Percentiles rank a stretch among this genome's conserved stretches.
These are phyloP conservation scores for Geosmithia flava DNA, from an alignment of 2,329 filamentous ascomycete species.

Conservation along the genomic window DNA sequence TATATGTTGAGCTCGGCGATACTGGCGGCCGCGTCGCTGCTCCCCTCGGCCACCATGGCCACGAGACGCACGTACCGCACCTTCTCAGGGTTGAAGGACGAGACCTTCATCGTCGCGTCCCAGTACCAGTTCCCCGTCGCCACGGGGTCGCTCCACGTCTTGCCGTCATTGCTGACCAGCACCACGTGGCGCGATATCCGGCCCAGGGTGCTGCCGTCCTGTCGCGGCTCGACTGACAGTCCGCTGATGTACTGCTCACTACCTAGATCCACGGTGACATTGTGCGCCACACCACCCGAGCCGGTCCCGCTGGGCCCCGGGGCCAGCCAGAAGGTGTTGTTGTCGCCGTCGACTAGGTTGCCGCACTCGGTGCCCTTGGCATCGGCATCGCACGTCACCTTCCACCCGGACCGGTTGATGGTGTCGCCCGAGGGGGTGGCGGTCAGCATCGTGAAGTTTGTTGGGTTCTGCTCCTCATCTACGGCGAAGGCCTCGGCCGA, in stretches of 20 bases:
- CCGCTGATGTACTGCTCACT: conserved; percentile 13
- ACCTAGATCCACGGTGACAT: conserved; percentile 17
- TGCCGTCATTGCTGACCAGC: conserved; percentile 13
- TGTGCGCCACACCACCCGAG: conserved; percentile 11
- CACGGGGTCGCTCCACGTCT: conserved; percentile 11
- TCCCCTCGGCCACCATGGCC: conserved; percentile 12
- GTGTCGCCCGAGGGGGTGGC: conserved; percentile 4
- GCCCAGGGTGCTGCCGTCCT: conserved; percentile 12
- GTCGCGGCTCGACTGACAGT: conserved; percentile 15
- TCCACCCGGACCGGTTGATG: conserved; percentile 9
- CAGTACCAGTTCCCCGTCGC: conserved; percentile 15
- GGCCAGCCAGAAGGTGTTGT: conserved; percentile 16
- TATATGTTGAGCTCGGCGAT: conserved; percentile 18
- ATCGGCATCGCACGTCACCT: conserved; percentile 13
- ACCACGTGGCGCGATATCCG: conserved; percentile 16
- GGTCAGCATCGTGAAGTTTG: conserved; percentile 3
- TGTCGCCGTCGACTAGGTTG: conserved; percentile 15
- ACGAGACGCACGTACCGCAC: conserved; percentile 16
- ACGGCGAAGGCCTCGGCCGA: background rate
- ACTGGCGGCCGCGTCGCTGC: conserved; percentile 16
- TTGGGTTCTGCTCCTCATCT: background rate
- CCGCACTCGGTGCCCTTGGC: conserved; percentile 13
- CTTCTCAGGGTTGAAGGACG: conserved; percentile 16
- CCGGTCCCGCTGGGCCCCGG: background rate
- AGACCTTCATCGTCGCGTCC: conserved; percentile 15